Evolutionary conservation across 176 grass and related monocot species (phyloP).

Genomic region (Phyllostachys edulis): DNA sequence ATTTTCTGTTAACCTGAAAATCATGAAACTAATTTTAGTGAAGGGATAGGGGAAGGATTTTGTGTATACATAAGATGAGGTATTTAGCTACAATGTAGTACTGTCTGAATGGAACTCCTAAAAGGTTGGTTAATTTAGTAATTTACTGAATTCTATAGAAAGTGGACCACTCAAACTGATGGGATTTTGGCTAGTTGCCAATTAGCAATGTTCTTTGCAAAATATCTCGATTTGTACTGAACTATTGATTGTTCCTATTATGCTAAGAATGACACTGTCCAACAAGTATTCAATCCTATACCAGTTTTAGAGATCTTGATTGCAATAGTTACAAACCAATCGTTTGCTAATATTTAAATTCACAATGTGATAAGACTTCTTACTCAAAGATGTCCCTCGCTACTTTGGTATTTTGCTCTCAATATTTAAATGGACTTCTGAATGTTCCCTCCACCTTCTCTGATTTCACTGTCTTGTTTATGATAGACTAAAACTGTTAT

Average conservation of each 20-base stretch:
- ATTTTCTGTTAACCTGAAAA: neutral
- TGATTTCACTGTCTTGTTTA: neutral
- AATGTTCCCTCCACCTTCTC: neutral
- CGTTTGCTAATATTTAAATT: neutral
- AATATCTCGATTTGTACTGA: neutral
- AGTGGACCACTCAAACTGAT: neutral
- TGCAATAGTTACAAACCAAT: conserved; percentile 2
- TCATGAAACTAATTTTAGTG: neutral
- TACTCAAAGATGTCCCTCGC: neutral
- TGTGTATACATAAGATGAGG: neutral
- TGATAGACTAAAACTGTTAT: conserved; percentile 20
- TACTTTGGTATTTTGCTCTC: neutral
- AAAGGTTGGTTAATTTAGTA: neutral
- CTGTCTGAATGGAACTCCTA: neutral
- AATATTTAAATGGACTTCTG: conserved; percentile 4
- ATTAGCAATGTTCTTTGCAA: neutral
- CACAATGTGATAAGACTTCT: neutral
- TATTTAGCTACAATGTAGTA: neutral
- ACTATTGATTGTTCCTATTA: neutral
- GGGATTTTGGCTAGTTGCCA: neutral
- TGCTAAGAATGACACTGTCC: neutral
- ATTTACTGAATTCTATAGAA: neutral
- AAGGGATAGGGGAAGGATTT: neutral
- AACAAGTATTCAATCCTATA: neutral
- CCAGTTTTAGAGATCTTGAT: neutral